Conservation (phyloP, 768 basidiomycete species). For the Leccinum variicolor region DNA sequence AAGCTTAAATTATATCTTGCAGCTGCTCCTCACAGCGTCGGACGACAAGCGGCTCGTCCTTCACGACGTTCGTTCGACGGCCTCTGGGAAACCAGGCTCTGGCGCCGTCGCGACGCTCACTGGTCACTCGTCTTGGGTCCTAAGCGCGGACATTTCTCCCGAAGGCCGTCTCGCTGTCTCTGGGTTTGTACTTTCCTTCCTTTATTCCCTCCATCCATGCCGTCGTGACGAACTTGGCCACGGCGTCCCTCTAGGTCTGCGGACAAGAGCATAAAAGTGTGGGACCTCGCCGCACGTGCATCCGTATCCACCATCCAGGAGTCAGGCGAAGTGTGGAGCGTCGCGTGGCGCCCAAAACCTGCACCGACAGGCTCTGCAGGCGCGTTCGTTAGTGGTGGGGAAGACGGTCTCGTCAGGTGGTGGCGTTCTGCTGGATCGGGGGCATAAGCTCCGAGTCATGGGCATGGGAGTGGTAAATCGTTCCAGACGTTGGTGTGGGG, state of each 20-base stretch:
- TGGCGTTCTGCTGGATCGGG: conserved; percentile 68
- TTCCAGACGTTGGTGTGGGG: no score
- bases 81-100: conserved; percentile 55
- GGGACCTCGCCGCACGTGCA: conserved; percentile 75
- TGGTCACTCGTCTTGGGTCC: conserved; percentile 91
- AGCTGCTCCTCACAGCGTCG: conserved; percentile 87
- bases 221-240: neutral
- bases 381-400: conserved; percentile 68
- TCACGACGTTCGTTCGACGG: conserved; percentile 80
- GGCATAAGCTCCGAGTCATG: conserved; percentile 6
- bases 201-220: neutral
- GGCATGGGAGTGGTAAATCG: no score
- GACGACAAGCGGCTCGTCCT: conserved; percentile 90
- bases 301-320: conserved; percentile 78
- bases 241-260: conserved; percentile 52
- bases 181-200: conserved; percentile 50
- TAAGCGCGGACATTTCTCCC: conserved; percentile 77
- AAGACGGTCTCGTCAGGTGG: conserved; percentile 73
- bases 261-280: conserved; percentile 83
- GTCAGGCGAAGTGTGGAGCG: conserved; percentile 79
- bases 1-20: neutral
- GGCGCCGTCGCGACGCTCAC: conserved; percentile 82
- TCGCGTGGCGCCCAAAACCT: conserved; percentile 72
- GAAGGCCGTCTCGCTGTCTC: conserved; percentile 78
- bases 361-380: conserved; percentile 53